Conservation (phyloP, 2,329 filamentous ascomycete genomes). For the Fusarium stilboides region DNA sequence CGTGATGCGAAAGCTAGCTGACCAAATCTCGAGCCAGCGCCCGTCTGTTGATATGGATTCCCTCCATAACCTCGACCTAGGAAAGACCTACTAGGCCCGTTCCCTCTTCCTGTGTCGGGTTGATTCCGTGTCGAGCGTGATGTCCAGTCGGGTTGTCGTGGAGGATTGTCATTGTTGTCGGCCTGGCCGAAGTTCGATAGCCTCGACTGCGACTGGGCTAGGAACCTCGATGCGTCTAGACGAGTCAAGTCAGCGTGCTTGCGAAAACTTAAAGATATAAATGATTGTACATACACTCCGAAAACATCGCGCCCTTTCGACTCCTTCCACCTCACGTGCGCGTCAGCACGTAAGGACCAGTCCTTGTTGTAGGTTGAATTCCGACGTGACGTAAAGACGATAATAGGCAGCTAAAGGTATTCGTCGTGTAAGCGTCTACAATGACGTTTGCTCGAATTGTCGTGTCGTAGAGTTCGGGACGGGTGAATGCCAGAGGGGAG, state of each 20-base stretch:
- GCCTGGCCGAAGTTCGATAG: slow-evolving; percentile 80
- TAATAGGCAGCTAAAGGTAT: slow-evolving; percentile 29
- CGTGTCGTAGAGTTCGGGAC: slow-evolving; percentile 12
- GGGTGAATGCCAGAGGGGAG: slow-evolving; percentile 15
- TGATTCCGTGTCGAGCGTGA: slow-evolving; percentile 54
- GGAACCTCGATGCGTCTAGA: slow-evolving; percentile 93
- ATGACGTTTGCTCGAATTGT: slow-evolving; percentile 17
- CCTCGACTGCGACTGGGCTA: slow-evolving; percentile 95
- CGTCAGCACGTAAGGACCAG: slow-evolving; percentile 28
- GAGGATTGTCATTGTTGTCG: slow-evolving; percentile 58
- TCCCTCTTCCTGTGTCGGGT: slow-evolving; percentile 52
- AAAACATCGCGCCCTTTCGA: slow-evolving; percentile 64
- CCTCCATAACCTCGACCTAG: slow-evolving; percentile 66
- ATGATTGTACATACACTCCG: slow-evolving; percentile 80
- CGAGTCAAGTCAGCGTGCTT: slow-evolving; percentile 30
- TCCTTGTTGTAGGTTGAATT: slow-evolving; percentile 32
- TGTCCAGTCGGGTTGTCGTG: slow-evolving; percentile 54
- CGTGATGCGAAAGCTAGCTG: slow-evolving; percentile 81
- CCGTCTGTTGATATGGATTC: slow-evolving; percentile 88
- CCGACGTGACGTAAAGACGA: slow-evolving; percentile 45
- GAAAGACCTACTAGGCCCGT: slow-evolving; percentile 59
- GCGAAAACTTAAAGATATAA: background rate
- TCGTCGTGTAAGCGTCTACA: slow-evolving; percentile 39
- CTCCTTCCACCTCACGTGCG: slow-evolving; percentile 54
- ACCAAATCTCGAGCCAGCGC: slow-evolving; percentile 80